These are phyloP conservation scores for Gossypium herbaceum DNA, from an alignment of 345 rosid species.

Conservation along the genomic window DNA sequence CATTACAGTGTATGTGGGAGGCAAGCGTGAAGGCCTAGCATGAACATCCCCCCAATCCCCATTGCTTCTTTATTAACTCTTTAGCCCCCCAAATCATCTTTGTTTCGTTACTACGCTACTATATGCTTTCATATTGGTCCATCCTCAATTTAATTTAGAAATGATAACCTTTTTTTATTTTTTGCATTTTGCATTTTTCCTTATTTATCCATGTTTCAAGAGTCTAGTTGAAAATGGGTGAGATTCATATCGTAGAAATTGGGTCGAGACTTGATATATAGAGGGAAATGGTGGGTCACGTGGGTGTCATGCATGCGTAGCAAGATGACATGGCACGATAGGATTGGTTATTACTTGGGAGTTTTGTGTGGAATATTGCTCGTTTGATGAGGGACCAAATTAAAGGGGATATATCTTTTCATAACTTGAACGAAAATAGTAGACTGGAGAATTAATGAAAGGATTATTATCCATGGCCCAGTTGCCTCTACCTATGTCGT, in stretches of 20 bases:
- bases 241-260: neutral
- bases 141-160: neutral
- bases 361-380: neutral
- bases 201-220: too few relatives aligned
- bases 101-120: conserved; percentile 30
- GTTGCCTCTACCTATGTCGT: neutral
- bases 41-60: neutral
- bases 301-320: neutral
- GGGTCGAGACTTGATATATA: neutral
- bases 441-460: neutral
- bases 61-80: neutral
- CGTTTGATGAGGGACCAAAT: neutral
- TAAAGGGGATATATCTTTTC: neutral
- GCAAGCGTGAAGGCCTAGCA: conserved; percentile 25
- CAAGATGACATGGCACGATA: neutral
- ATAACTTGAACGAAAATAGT: neutral
- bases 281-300: neutral
- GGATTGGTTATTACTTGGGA: neutral
- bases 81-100: conserved; percentile 8
- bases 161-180: too few relatives aligned
- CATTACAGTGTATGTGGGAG: conserved; percentile 10
- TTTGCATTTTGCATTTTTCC: too few relatives aligned
- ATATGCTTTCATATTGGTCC: neutral
- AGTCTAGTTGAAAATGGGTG: neutral
- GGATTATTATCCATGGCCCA: neutral